Evolutionary conservation across 2,329 filamentous ascomycete genomes (phyloP), one percentile per base, ranked within the genome.

Genomic region (Phialophora expanda): DNA sequence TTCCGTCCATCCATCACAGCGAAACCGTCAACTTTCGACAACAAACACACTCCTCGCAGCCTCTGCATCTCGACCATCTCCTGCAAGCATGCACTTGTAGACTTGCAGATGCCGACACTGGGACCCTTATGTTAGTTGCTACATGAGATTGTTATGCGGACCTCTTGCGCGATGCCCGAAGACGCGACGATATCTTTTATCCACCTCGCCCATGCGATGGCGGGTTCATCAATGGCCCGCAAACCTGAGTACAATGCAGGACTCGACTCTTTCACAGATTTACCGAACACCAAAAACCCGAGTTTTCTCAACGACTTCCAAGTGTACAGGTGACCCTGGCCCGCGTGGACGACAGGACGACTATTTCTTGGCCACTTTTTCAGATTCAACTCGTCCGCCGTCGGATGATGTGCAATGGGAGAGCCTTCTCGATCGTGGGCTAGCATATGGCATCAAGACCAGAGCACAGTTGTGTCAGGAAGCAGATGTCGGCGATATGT

Each of bases 401-500:
- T 32, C 28, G n/a, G 24, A 57, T 12, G 17, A 57, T 14, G 20
- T 58, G 14, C 44, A 67, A 62, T 62, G 57, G 56, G 53, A 73
- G 62, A 60, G 38, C 60, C 8, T 66, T 75, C 62, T 69, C 9
- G 64, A 62, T 17, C 61, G 63, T 41, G 66, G 61, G 11, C 64
- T 62, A 32, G 24, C 53, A 68, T 70, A 56, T 62, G 79, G 65
- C 72, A 77, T 64, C 70, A 74, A 61, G n/a, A 65, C 59, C n/a
- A 66, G 66, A 9, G 74, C 78, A 20, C 75, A 66, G 61, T 69
- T 82, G 14, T 76, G 80, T 24, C 77, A 76, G 59, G 79, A 82
- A 69, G 81, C 80, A 9, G 75, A 81, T 57, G 68, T 81, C 24
- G 77, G 77, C 44, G 75, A 78, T 65, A 73, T 69, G 51, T 64